Base-by-base conservation (phyloP, 768 basidiomycete species). In the Psilocybe subaeruginosa region DNA sequence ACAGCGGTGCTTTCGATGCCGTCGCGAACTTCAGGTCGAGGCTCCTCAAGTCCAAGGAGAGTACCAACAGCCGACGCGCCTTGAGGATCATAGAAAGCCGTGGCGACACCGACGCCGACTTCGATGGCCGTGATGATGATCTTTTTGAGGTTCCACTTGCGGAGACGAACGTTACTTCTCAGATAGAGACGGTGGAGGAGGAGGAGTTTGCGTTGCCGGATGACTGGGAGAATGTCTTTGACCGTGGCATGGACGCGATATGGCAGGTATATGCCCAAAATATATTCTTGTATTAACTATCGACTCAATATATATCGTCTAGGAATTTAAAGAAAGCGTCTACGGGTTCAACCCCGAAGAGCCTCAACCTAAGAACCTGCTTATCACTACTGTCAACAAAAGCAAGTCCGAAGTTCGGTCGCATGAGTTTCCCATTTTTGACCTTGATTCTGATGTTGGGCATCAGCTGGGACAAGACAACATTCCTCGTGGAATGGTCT, bases 1-100 rank as follows among this genome's bases (percentile, higher is more conserved):
- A 45, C 9, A 37, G 52, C 23, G 47, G 37, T 11, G 30, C 43
- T 29, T 58, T 63, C 37, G 60, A 58, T 39, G 56, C 61, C 11
- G 56, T 64, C 46, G 56, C 54, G 8, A 53, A 41, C 12, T 19
- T 59, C 23, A 39, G 41, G 17, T 48, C 58, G 11, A 58, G 59
- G 39, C 56, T 67, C 30, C 43, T 37, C 14, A 49, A 56, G 37
- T 50, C 61, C 16, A 60, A 52, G 35, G 56, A 53, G 1, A 60
- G 55, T 16, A 31, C 60, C 39, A 56, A 59, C 33, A 63, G 58
- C 11, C 58, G 60, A 45, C 66, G 61, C 16, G 66, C 66, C 7
- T 53, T 67, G 39, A 60, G 62, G 51, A 54, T 65, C 35, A 65
- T 64, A 53, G 64, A 64, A 31, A 46, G 47, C 17, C 60, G 52